Conservation (phyloP, 1,284 basidiomycete species). For the Moesziomyces antarcticus region DNA sequence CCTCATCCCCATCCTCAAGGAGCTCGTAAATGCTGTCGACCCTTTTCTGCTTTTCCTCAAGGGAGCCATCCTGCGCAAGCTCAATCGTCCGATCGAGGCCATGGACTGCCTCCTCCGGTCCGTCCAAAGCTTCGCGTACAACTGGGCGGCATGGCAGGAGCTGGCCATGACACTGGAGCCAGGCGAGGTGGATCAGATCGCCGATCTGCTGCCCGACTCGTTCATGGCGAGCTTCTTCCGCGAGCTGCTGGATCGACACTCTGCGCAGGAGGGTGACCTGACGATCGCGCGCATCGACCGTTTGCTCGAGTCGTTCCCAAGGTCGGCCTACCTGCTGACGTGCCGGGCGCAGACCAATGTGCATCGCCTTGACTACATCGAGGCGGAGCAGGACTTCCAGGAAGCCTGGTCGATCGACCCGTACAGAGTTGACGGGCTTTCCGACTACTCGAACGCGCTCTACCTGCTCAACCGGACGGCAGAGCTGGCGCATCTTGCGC, state of each 20-base stretch:
- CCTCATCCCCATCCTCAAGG: conserved; percentile 54
- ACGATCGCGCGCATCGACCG: conserved; percentile 58
- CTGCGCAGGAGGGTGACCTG: conserved; percentile 70
- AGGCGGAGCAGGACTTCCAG: conserved; percentile 62
- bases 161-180: conserved; percentile 60
- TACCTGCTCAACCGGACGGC: conserved; percentile 91
- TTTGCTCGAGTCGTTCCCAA: conserved; percentile 83
- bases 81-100: conserved; percentile 73
- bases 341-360: conserved; percentile 57
- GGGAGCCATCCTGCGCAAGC: conserved; percentile 62
- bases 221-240: conserved; percentile 85
- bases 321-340: conserved; percentile 82
- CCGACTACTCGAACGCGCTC: conserved; percentile 95
- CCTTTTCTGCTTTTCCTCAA: conserved; percentile 65
- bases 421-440: conserved; percentile 91
- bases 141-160: conserved; percentile 88
- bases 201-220: conserved; percentile 78
- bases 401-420: conserved; percentile 75
- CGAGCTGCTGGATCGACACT: conserved; percentile 86
- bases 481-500: conserved; percentile 89
- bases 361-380: conserved; percentile 50
- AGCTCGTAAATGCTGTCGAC: conserved; percentile 57
- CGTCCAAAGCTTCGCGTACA: conserved; percentile 86
- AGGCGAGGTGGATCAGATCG: conserved; percentile 50
- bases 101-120: conserved; percentile 84